A percentile compares a stretch with the other conserved stretches of the same genome.
Evolutionary conservation across 805 yeast species (phyloP).

Genomic region (Nakazawaea peltata): DNA sequence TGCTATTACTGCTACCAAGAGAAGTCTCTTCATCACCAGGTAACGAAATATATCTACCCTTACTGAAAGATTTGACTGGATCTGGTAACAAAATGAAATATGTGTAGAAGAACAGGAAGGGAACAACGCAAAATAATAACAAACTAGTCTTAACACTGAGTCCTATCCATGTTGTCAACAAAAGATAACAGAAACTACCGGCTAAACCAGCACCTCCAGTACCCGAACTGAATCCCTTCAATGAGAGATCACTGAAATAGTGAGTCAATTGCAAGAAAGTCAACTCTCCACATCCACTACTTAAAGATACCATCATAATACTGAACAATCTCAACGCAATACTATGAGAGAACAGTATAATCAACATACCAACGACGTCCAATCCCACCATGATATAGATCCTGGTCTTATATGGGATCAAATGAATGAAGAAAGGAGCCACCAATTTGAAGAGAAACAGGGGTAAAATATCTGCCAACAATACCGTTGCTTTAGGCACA

Average conservation of each 20-base stretch:
- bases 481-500: conserved; percentile 79
- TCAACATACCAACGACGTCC: conserved; percentile 68
- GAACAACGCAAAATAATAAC: conserved; percentile 40
- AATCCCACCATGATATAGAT: conserved; percentile 45
- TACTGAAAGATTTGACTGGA: background rate
- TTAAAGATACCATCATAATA: conserved; percentile 67
- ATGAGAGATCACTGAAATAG: conserved; percentile 48
- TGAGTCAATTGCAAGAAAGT: conserved; percentile 87
- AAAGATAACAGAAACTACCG: conserved; percentile 68
- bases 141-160: conserved; percentile 48
- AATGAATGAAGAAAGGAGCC: conserved; percentile 77
- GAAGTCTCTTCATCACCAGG: background rate
- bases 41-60: background rate
- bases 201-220: conserved; percentile 93
- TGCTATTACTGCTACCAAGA: too few relatives aligned
- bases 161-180: conserved; percentile 62
- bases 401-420: conserved; percentile 49
- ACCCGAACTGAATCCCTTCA: conserved; percentile 88
- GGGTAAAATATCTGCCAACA: conserved; percentile 83
- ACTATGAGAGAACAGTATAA: conserved; percentile 39
- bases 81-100: conserved; percentile 21
- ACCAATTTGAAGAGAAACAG: conserved; percentile 60
- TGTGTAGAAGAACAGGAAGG: conserved; percentile 19
- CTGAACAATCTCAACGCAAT: conserved; percentile 49
- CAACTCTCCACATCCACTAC: conserved; percentile 88